A percentile compares a stretch with the other conserved stretches of the same genome.
Evolutionary conservation across 2,329 filamentous ascomycete species (phyloP).

Genomic region (Graphilbum fragrans): DNA sequence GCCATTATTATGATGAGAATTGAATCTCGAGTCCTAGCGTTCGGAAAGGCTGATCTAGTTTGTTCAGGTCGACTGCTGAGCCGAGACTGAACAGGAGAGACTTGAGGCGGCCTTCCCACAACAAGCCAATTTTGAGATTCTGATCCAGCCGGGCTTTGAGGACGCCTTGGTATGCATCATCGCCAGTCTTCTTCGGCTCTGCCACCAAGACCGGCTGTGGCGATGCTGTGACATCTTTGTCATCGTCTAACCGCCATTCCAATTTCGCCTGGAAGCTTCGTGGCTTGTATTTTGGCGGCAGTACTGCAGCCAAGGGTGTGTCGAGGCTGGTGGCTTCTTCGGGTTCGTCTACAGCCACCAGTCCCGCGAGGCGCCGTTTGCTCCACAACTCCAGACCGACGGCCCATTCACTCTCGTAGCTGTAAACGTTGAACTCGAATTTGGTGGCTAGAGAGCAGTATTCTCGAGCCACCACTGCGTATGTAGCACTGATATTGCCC

Average conservation of each 20-base stretch:
- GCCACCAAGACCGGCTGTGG: not conserved
- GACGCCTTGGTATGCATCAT: conserved; percentile 68
- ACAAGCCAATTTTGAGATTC: conserved; percentile 68
- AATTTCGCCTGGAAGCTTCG: conserved; percentile 37
- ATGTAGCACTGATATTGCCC: conserved; percentile 83
- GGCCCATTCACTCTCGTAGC: conserved; percentile 89
- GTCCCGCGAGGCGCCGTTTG: conserved; percentile 33
- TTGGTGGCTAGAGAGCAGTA: conserved; percentile 77
- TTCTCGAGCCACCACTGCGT: conserved; percentile 76
- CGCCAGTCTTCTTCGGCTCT: conserved; percentile 19
- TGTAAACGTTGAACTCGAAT: conserved; percentile 97
- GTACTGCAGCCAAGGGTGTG: not conserved
- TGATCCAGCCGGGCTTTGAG: conserved; percentile 86
- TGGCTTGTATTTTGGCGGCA: not conserved
- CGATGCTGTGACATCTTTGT: not conserved
- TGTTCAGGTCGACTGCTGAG: conserved; percentile 69
- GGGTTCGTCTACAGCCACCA: conserved; percentile 19
- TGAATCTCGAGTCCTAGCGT: conserved; percentile 69
- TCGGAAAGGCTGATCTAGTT: conserved; percentile 63
- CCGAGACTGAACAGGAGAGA: conserved; percentile 87
- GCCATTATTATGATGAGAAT: conserved; percentile 55
- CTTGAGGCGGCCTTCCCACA: conserved; percentile 92
- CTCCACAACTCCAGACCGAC: conserved; percentile 91
- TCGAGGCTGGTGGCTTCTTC: not conserved
- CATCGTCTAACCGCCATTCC: conserved; percentile 32